Evolutionary conservation across 495 filamentous ascomycete genomes (phyloP).

Genomic region (Aspergillus hancockii): DNA sequence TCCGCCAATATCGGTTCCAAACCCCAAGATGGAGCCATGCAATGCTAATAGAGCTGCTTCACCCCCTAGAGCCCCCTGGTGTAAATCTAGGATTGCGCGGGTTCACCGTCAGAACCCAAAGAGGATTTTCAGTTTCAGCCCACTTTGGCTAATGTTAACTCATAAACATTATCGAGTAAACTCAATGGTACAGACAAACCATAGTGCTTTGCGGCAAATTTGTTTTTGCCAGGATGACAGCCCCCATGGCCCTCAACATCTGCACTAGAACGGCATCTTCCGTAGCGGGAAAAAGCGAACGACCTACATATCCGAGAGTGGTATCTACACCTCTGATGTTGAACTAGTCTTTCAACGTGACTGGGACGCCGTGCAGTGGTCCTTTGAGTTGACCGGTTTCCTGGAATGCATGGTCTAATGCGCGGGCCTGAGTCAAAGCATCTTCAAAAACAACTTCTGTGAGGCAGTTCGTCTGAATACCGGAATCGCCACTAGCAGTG

Average conservation of each 20-base stretch:
- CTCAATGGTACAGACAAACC: constrained; percentile 27
- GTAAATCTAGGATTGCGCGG: constrained; percentile 49
- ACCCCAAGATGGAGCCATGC: constrained; percentile 61
- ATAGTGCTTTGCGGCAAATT: constrained; percentile 58
- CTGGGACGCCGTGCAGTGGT: constrained; percentile 65
- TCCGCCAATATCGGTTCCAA: constrained; percentile 67
- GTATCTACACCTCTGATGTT: constrained; percentile 61
- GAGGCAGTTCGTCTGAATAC: constrained; percentile 54
- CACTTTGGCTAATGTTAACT: constrained; percentile 24
- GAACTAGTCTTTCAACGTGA: constrained; percentile 68
- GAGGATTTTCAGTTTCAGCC: constrained; percentile 56
- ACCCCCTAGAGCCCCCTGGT: constrained; percentile 62
- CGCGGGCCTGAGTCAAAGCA: constrained; percentile 57
- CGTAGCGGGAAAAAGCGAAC: constrained; percentile 50
- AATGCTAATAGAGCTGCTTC: constrained; percentile 62
- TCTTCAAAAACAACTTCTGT: constrained; percentile 65
- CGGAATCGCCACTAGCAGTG: neutral
- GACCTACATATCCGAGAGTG: constrained; percentile 58
- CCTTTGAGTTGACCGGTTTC: constrained; percentile 51
- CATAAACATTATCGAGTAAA: constrained; percentile 36
- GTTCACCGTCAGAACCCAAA: constrained; percentile 55
- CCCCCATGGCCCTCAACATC: constrained; percentile 48
- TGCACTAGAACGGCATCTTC: constrained; percentile 50
- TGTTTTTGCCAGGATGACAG: constrained; percentile 62
- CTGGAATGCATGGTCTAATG: constrained; percentile 53